A percentile compares a stretch with the other conserved stretches of the same genome.
phyloP scores from a whole-genome alignment of 495 filamentous ascomycete genomes.

The Tuber indicum region DNA sequence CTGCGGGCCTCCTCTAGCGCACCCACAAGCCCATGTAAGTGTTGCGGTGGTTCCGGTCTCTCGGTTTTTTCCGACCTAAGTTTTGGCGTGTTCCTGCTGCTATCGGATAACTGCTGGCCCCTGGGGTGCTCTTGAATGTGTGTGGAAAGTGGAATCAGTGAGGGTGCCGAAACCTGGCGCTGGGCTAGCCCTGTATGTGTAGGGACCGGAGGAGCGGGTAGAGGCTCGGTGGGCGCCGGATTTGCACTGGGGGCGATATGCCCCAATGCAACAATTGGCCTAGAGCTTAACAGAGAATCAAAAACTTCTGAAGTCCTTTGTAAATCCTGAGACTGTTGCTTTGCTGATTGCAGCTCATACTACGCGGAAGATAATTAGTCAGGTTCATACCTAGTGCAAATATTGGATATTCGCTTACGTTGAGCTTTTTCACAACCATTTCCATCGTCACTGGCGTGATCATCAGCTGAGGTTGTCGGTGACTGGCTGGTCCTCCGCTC shows the following conservation, averaged over 20 bases:
- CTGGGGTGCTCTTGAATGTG: slow-evolving; percentile 43
- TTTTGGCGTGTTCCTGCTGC: slow-evolving; percentile 39
- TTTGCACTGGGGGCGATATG: slow-evolving; percentile 43
- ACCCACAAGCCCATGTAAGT: slow-evolving; percentile 74
- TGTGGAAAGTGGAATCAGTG: background rate
- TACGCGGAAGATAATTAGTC: slow-evolving; percentile 43
- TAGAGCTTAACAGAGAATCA: slow-evolving; percentile 63
- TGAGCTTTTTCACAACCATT: slow-evolving; percentile 86
- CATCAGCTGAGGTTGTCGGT: slow-evolving; percentile 64
- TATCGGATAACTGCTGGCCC: slow-evolving; percentile 39
- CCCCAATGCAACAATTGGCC: slow-evolving; percentile 56
- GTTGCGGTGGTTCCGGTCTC: slow-evolving; percentile 75
- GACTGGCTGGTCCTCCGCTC: slow-evolving; percentile 53
- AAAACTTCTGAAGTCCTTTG: slow-evolving; percentile 74
- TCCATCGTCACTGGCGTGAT: slow-evolving; percentile 84
- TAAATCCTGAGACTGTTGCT: slow-evolving; percentile 78
- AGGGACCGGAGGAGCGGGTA: slow-evolving; percentile 47
- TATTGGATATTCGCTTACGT: slow-evolving; percentile 54
- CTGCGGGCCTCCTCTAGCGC: slow-evolving; percentile 70
- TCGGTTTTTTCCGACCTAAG: slow-evolving; percentile 31
- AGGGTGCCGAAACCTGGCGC: background rate
- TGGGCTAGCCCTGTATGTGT: slow-evolving; percentile 11
- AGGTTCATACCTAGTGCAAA: slow-evolving; percentile 18
- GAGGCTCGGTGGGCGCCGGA: slow-evolving; percentile 45
- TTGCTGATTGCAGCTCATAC: slow-evolving; percentile 81